Conservation (phyloP, 2,329 filamentous ascomycete species). For the Aspergillus felis region DNA sequence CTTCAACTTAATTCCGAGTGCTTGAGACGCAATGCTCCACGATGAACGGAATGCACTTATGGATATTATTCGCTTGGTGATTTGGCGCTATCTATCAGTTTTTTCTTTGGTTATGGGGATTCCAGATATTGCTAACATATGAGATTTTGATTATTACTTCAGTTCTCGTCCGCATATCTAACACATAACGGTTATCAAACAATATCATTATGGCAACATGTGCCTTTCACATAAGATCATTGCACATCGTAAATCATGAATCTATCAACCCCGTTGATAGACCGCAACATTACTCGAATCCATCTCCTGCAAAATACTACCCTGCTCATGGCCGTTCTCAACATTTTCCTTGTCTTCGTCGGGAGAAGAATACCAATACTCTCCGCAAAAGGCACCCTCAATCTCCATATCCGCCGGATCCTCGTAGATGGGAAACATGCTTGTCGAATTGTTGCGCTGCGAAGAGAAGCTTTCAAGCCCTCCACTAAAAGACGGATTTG, state of each 20-base stretch:
- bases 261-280: neutral
- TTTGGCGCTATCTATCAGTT: neutral
- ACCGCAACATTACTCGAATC: neutral
- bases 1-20: too few species aligned
- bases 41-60: too few species aligned
- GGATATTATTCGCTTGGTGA: neutral
- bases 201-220: neutral
- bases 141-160: neutral
- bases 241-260: neutral
- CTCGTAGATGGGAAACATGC: conserved; percentile 17
- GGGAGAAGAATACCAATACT: conserved; percentile 1
- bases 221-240: neutral
- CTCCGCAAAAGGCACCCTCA: neutral
- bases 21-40: too few species aligned
- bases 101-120: neutral
- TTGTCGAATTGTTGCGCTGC: neutral
- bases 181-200: neutral
- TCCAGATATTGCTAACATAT: neutral
- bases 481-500: neutral
- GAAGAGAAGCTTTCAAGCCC: neutral
- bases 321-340: neutral
- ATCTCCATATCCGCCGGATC: conserved; percentile 12
- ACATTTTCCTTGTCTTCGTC: conserved; percentile 20
- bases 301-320: neutral
- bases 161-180: neutral